A percentile compares a stretch with the other conserved stretches of the same genome.
Conservation (phyloP, 2,329 filamentous ascomycete species). For the Xylariales sp. region DNA sequence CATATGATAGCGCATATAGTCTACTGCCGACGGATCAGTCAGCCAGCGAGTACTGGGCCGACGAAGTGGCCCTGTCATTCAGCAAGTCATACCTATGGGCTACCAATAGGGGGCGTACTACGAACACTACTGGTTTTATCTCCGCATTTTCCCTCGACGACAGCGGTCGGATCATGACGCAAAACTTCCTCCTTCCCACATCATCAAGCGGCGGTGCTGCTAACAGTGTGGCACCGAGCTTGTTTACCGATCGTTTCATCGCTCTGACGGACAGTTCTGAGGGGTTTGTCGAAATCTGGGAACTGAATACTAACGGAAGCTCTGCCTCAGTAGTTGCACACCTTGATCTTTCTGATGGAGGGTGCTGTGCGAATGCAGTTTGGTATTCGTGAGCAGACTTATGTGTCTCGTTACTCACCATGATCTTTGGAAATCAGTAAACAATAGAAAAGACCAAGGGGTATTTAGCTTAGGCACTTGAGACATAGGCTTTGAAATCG, state of each 20-base stretch:
- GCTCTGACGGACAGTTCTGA: slow-evolving; percentile 28
- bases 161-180: slow-evolving; percentile 20
- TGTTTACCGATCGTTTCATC: slow-evolving; percentile 25
- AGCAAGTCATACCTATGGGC: slow-evolving; percentile 24
- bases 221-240: slow-evolving; percentile 26
- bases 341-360: slow-evolving; percentile 16
- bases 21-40: slow-evolving; percentile 17
- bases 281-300: slow-evolving; percentile 30
- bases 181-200: slow-evolving; percentile 25
- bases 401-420: no score
- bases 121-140: slow-evolving; percentile 23
- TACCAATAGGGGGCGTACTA: slow-evolving; percentile 17
- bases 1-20: slow-evolving; percentile 10
- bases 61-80: slow-evolving; percentile 25
- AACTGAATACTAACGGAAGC: slow-evolving; percentile 15
- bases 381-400: slow-evolving; percentile 11
- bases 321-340: slow-evolving; percentile 11
- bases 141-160: slow-evolving; percentile 23
- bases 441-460: no score
- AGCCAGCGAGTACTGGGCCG: slow-evolving; percentile 22
- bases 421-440: no score
- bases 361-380: slow-evolving; percentile 22
- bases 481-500: no score
- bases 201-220: slow-evolving; percentile 28
- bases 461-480: no score